Evolutionary conservation across 176 grass and related monocot genomes (phyloP), one percentile per base, ranked within the genome.

Genomic region (Carex littledalei): DNA sequence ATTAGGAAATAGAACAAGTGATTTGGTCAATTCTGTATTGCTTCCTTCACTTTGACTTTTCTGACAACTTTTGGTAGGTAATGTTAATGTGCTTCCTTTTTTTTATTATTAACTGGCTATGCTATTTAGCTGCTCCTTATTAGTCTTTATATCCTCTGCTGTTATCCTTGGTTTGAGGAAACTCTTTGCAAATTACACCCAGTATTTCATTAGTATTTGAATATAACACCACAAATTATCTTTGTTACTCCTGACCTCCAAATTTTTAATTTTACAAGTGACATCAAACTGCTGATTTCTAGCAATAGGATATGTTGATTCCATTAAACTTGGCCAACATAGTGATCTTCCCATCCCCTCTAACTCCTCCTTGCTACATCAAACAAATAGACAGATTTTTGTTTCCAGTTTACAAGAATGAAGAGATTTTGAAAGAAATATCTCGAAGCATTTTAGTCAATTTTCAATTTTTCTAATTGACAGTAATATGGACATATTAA

Each of bases 11-110:
- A 77, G 45, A 83, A 64, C 24, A 32, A 54, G 43, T 66, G 12
- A 83, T 68, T 83, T 66, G 81, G 81, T 67, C 81, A 49, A 83
- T 53, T 69, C 64, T 65, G 0, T 69, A 59, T 67, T 63, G 55
- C 20, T 81, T 14, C 47, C 53, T 32, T 45, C 56, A 49, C 54
- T 70, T 47, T 63, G 34, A 71, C 79, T 87, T 84, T 84, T 7
- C 18, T 70, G 53, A 32, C 12, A 73, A 24, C 41, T 89, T 71
- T 58, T 31, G 67, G 41, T 31, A 83, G 62, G 63, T 83, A 67
- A 4, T 67, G 14, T 31, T 35, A 69, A 6, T 15, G 65, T 75
- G 45, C 45, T 75, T 75, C 41, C 68, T 14, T 57, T 78, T 76
- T 78, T 78, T 34, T 32, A 32, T n/a, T n/a, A n/a, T n/a, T n/a